Percentiles rank a stretch among this genome's conserved stretches.
phyloP scores from a whole-genome alignment of 192 early-diverging fungal genomes.

The Obelidium mucronatum region DNA sequence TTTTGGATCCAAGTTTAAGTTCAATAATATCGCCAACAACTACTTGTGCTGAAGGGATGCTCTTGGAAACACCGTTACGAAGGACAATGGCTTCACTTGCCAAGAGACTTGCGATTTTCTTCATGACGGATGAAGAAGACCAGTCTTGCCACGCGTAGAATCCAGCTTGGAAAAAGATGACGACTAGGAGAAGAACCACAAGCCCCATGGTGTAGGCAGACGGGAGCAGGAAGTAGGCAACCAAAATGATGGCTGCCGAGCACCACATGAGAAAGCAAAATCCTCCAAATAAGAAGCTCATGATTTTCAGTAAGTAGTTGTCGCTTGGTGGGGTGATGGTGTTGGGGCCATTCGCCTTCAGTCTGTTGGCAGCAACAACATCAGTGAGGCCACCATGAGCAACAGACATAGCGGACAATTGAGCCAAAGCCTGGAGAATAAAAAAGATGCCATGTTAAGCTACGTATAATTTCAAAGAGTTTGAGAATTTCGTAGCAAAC shows the following conservation, averaged over 20 bases:
- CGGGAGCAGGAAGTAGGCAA: conserved; percentile 43
- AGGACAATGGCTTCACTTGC: conserved; percentile 59
- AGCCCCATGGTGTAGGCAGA: conserved; percentile 36
- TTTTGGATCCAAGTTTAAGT: conserved; percentile 70
- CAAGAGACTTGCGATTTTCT: conserved; percentile 27
- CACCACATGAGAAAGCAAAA: conserved; percentile 49
- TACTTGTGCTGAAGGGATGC: conserved; percentile 62
- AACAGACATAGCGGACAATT: background rate
- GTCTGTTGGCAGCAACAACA: conserved; percentile 1
- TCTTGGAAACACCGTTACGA: conserved; percentile 63
- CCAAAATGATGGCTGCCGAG: conserved; percentile 23
- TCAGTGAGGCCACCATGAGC: conserved; percentile 15
- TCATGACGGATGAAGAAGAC: conserved; percentile 37
- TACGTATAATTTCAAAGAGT: background rate
- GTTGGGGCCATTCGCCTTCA: conserved; percentile 41
- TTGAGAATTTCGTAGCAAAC: background rate
- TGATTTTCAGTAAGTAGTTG: conserved; percentile 27
- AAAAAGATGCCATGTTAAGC: background rate
- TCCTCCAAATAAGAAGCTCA: conserved; percentile 45
- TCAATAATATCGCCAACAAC: conserved; percentile 80
- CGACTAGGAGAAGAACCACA: conserved; percentile 36
- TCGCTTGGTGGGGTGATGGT: conserved; percentile 26
- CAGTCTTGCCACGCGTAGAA: conserved; percentile 47
- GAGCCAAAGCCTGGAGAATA: background rate
- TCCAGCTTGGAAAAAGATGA: conserved; percentile 37